A percentile compares a stretch with the other conserved stretches of the same genome.
phyloP scores from a whole-genome alignment of 1,284 basidiomycete genomes.

The Spongiforma sp. region DNA sequence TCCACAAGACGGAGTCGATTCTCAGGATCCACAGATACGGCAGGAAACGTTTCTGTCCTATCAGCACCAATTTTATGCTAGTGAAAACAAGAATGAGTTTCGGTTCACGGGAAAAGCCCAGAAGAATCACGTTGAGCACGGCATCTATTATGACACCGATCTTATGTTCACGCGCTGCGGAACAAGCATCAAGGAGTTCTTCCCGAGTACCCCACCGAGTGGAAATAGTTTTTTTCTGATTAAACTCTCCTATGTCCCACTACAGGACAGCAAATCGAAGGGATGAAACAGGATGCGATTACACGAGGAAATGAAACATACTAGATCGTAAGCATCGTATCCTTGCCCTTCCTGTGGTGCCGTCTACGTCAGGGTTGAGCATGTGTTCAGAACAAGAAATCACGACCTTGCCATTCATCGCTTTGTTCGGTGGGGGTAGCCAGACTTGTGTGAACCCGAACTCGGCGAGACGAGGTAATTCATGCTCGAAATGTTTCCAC shows the following conservation, averaged over 20 bases:
- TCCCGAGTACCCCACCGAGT: slow-evolving; percentile 95
- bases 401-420: slow-evolving; percentile 57
- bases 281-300: background rate
- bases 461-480: slow-evolving; percentile 70
- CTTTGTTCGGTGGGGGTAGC: slow-evolving; percentile 82
- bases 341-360: slow-evolving; percentile 63
- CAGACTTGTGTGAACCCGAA: slow-evolving; percentile 87
- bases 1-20: slow-evolving; percentile 66
- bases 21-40: slow-evolving; percentile 72
- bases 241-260: slow-evolving; percentile 94
- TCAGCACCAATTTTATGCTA: slow-evolving; percentile 89
- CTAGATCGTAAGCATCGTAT: slow-evolving; percentile 84
- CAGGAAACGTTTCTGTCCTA: slow-evolving; percentile 75
- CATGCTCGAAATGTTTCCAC: slow-evolving; percentile 84
- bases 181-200: slow-evolving; percentile 75
- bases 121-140: slow-evolving; percentile 67
- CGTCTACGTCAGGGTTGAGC: slow-evolving; percentile 8
- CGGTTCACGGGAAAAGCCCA: slow-evolving; percentile 1
- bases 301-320: slow-evolving; percentile 37
- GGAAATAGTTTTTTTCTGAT: slow-evolving; percentile 78
- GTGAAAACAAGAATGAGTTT: slow-evolving; percentile 14
- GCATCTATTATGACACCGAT: slow-evolving; percentile 79
- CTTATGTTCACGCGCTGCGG: slow-evolving; percentile 57
- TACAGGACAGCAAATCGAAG: slow-evolving; percentile 33
- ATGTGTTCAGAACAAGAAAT: slow-evolving; percentile 1